These are phyloP conservation scores for Tympanopsis confertula DNA, from an alignment of 2,329 filamentous ascomycete species.

Conservation along the genomic window DNA sequence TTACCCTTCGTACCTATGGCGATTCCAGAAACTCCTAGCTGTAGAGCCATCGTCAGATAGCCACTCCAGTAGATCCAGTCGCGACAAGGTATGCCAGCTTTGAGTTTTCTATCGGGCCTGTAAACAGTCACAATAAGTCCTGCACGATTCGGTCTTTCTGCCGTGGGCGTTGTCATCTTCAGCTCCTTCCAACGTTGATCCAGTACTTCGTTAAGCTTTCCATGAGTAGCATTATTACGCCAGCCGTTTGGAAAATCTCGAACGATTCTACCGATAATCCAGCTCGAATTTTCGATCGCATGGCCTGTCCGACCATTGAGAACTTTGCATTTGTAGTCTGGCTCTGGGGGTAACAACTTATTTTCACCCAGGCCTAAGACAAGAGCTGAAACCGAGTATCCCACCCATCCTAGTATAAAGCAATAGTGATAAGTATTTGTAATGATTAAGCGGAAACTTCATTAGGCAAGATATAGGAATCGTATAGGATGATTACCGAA, in stretches of 20 bases:
- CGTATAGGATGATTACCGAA: conserved; percentile 9
- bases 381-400: conserved; percentile 9
- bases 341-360: conserved; percentile 15
- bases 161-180: conserved; percentile 1
- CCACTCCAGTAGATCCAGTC: conserved; percentile 14
- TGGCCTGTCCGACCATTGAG: conserved; percentile 23
- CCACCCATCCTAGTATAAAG: conserved; percentile 12
- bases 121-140: conserved; percentile 15
- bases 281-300: conserved; percentile 22
- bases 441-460: not conserved
- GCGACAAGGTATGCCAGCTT: conserved; percentile 5
- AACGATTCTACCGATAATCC: conserved; percentile 28
- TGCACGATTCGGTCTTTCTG: conserved; percentile 8
- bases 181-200: conserved; percentile 3
- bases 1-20: conserved; percentile 17
- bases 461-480: not conserved
- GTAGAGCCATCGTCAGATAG: conserved; percentile 12
- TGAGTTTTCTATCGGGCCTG: conserved; percentile 5
- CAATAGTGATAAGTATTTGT: not conserved
- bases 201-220: conserved; percentile 5
- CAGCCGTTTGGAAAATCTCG: conserved; percentile 25
- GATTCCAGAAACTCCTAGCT: conserved; percentile 20
- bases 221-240: conserved; percentile 8
- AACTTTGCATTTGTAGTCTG: conserved; percentile 18
- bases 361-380: conserved; percentile 13